These are phyloP conservation scores for Rachicladosporium sp. DNA, from an alignment of 2,329 filamentous ascomycete species.

Conservation along the genomic window DNA sequence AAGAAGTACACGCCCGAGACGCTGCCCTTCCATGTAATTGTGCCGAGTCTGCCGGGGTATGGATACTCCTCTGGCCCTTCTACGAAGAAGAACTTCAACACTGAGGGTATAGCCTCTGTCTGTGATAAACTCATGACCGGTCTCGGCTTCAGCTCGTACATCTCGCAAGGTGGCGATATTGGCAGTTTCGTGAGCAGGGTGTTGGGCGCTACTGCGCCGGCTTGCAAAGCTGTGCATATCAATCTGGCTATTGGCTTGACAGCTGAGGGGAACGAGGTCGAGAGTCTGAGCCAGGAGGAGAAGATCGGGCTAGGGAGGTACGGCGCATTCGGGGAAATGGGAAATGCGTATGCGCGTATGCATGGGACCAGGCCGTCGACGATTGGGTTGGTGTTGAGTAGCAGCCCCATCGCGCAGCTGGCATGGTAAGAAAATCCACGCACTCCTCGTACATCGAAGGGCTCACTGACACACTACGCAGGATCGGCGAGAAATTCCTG, in stretches of 20 bases:
- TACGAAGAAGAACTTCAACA: conserved; percentile 30
- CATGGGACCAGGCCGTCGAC: conserved; percentile 46
- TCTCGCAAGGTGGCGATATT: conserved; percentile 47
- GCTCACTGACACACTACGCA: background rate
- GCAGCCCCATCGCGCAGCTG: conserved; percentile 44
- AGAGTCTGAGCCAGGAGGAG: conserved; percentile 11
- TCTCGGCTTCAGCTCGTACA: conserved; percentile 43
- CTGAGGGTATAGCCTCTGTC: conserved; percentile 29
- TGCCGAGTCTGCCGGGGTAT: conserved; percentile 45
- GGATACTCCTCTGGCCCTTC: conserved; percentile 39
- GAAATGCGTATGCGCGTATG: conserved; percentile 38
- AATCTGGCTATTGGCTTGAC: conserved; percentile 10
- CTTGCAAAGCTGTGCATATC: conserved; percentile 35
- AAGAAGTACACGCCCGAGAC: conserved; percentile 37
- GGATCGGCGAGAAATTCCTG: conserved; percentile 46
- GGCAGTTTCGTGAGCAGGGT: conserved; percentile 34
- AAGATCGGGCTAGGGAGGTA: conserved; percentile 12
- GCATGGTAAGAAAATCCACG: conserved; percentile 29
- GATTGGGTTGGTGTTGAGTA: conserved; percentile 41
- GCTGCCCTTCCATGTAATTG: conserved; percentile 46
- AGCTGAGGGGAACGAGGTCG: conserved; percentile 2
- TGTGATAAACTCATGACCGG: conserved; percentile 41
- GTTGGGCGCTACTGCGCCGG: conserved; percentile 30
- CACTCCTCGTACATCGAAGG: too few species aligned
- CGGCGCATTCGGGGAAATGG: conserved; percentile 20